A percentile compares a stretch with the other conserved stretches of the same genome.
phyloP scores from a whole-genome alignment of 495 filamentous ascomycete genomes.

The Trichoderma gamsii region DNA sequence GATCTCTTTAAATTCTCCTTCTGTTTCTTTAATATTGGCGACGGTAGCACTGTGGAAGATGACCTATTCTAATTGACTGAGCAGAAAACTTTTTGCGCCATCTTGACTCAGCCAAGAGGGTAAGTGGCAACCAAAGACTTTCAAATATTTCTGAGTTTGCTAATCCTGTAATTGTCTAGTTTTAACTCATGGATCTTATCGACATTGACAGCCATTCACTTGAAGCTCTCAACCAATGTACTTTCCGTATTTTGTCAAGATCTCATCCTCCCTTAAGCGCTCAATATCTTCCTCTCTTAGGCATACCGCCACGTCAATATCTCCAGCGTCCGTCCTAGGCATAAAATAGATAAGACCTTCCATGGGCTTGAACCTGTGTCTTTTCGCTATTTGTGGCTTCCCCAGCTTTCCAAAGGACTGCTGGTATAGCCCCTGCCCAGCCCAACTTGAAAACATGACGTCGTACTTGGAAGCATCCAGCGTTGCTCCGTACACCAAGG shows the following conservation, averaged over 20 bases:
- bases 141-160: too few relatives aligned
- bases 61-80: background rate
- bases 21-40: background rate
- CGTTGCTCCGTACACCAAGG: slow-evolving; percentile 25
- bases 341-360: slow-evolving; percentile 46
- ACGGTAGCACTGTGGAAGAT: background rate
- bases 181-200: too few relatives aligned
- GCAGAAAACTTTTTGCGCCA: background rate
- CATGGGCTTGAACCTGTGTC: slow-evolving; percentile 40
- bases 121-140: background rate
- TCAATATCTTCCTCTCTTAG: slow-evolving; percentile 42
- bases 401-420: slow-evolving; percentile 48
- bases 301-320: slow-evolving; percentile 38
- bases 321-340: slow-evolving; percentile 36
- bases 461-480: slow-evolving; percentile 31
- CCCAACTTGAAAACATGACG: slow-evolving; percentile 51
- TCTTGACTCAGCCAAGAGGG: background rate
- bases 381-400: slow-evolving; percentile 41
- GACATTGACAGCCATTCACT: background rate
- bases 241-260: slow-evolving; percentile 31
- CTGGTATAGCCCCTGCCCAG: slow-evolving; percentile 38
- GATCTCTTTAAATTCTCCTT: background rate
- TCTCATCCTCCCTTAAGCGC: slow-evolving; percentile 31
- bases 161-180: too few relatives aligned
- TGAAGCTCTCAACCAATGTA: slow-evolving; percentile 28